Evolutionary conservation across 148 eudicot genomes (phyloP).

Genomic region (Cornus florida): DNA sequence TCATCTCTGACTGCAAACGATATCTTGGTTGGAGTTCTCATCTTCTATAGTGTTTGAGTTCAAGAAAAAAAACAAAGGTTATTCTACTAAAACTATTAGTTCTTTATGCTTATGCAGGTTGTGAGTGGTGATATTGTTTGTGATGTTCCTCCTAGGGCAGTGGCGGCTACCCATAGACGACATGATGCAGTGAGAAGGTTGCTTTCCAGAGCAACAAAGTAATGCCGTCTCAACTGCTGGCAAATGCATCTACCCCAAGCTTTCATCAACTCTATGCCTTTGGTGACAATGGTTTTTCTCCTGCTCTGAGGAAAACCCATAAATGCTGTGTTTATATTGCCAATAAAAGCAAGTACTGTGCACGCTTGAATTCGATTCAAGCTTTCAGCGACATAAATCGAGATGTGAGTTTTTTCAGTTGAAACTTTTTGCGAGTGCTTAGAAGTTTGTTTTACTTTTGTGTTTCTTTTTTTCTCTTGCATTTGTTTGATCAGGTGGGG

Average conservation of each 20-base stretch:
- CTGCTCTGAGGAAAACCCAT: slow-evolving; percentile 62
- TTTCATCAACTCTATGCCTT: slow-evolving; percentile 78
- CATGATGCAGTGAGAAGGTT: slow-evolving; percentile 80
- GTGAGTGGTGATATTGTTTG: slow-evolving; percentile 95
- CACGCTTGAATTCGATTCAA: slow-evolving; percentile 89
- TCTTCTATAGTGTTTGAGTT: slow-evolving; percentile 4
- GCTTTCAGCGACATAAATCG: slow-evolving; percentile 89
- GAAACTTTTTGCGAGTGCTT: neutral
- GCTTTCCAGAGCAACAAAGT: slow-evolving; percentile 42
- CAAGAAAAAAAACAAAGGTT: neutral
- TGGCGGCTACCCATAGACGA: slow-evolving; percentile 92
- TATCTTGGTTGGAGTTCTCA: slow-evolving; percentile 63
- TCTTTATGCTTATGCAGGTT: slow-evolving; percentile 46
- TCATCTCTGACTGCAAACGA: slow-evolving; percentile 82
- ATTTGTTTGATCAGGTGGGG: neutral
- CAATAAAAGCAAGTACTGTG: slow-evolving; percentile 81
- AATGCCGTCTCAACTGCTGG: slow-evolving; percentile 80
- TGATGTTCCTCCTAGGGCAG: slow-evolving; percentile 95
- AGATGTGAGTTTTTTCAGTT: slow-evolving; percentile 65
- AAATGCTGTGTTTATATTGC: slow-evolving; percentile 97
- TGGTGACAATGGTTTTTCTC: slow-evolving; percentile 60
- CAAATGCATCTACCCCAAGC: slow-evolving; percentile 87
- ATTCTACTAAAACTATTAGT: slow-evolving; percentile 11
- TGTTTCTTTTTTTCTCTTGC: neutral
- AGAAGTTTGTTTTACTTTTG: slow-evolving; percentile 1